Evolutionary conservation across 2,329 filamentous ascomycete species (phyloP).

Genomic region (Pseudogymnoascus destructans): DNA sequence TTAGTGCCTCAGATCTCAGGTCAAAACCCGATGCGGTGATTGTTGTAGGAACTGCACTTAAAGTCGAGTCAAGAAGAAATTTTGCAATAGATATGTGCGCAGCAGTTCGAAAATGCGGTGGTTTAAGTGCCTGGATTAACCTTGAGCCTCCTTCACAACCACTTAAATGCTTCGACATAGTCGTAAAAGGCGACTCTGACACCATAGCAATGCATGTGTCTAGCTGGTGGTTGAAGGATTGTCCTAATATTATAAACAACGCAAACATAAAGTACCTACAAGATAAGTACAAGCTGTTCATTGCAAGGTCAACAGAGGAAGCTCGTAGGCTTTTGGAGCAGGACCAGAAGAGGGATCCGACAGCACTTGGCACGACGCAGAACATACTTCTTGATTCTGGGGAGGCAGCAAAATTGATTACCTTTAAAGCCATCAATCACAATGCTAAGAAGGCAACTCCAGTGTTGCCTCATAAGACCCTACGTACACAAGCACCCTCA

Average conservation of each 20-base stretch:
- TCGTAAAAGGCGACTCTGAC: slow-evolving; percentile 78
- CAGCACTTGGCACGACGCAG: background rate
- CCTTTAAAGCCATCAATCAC: background rate
- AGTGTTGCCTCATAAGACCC: background rate
- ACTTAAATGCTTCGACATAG: slow-evolving; percentile 74
- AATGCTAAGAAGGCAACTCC: background rate
- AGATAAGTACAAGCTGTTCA: slow-evolving; percentile 11
- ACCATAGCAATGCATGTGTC: slow-evolving; percentile 46
- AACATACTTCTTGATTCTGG: background rate
- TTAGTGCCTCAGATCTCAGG: slow-evolving; percentile 69
- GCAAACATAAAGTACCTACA: slow-evolving; percentile 13
- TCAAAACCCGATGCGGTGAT: slow-evolving; percentile 76
- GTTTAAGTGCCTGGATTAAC: slow-evolving; percentile 85
- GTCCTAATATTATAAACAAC: slow-evolving; percentile 13
- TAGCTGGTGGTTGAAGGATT: slow-evolving; percentile 13
- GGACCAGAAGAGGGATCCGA: background rate
- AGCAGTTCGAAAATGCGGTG: slow-evolving; percentile 64
- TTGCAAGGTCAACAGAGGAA: slow-evolving; percentile 12
- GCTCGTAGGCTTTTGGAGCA: background rate
- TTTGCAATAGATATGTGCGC: slow-evolving; percentile 81
- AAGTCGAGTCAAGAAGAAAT: slow-evolving; percentile 76
- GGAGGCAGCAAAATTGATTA: background rate
- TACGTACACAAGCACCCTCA: background rate
- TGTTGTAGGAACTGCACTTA: slow-evolving; percentile 84
- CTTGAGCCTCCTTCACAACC: slow-evolving; percentile 66